Conservation (phyloP, 148 eudicot species). For the Fagopyrum esculentum region DNA sequence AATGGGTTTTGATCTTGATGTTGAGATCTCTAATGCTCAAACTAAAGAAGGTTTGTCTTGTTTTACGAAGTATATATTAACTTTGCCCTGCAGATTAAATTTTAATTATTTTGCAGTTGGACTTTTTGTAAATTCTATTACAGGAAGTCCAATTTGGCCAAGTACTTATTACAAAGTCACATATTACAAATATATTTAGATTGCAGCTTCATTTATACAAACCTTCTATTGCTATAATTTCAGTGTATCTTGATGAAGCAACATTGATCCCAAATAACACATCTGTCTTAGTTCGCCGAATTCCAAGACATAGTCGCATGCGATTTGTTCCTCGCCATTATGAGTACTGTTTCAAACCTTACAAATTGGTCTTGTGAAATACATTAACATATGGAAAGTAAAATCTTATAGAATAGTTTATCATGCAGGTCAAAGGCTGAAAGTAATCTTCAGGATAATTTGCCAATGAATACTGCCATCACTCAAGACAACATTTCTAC, state of each 20-base stretch:
- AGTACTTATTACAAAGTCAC: too few relatives aligned
- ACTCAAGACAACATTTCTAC: constrained; percentile 44
- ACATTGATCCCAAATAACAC: too few relatives aligned
- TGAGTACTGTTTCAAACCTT: not conserved
- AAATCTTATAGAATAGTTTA: constrained; percentile 11
- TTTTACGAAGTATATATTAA: not conserved
- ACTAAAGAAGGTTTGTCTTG: constrained; percentile 85
- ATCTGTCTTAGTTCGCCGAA: too few relatives aligned
- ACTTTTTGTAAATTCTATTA: not conserved
- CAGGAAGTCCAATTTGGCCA: too few relatives aligned
- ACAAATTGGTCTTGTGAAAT: not conserved
- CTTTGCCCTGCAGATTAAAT: too few relatives aligned
- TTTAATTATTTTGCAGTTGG: not conserved
- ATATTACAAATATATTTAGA: not conserved
- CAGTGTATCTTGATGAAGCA: too few relatives aligned
- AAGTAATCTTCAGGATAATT: constrained; percentile 36
- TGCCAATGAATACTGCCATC: constrained; percentile 35
- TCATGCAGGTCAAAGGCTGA: constrained; percentile 53
- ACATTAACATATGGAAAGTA: not conserved
- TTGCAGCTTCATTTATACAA: constrained; percentile 18
- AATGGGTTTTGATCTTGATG: constrained; percentile 81
- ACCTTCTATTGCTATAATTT: not conserved
- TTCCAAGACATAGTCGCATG: too few relatives aligned
- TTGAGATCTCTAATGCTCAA: constrained; percentile 85
- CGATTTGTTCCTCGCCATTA: too few relatives aligned